Percentiles rank a stretch among this genome's conserved stretches.
phyloP scores from a whole-genome alignment of 2,329 filamentous ascomycete species.

The Colletotrichum ledebouriae region DNA sequence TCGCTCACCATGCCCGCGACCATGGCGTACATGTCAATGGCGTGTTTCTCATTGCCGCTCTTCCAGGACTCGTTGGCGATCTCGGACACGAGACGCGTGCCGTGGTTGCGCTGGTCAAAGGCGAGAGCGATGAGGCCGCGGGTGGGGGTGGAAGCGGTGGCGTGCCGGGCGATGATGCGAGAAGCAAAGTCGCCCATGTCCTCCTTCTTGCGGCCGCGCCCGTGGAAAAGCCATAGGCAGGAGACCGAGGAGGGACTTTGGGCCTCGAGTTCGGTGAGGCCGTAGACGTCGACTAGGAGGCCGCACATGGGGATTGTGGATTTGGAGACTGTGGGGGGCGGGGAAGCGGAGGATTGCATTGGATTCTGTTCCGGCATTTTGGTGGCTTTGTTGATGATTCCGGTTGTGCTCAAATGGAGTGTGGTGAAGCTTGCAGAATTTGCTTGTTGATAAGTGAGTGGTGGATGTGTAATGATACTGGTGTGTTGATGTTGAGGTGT shows the following conservation, averaged over 20 bases:
- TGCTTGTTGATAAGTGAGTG: neutral
- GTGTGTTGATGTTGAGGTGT: neutral
- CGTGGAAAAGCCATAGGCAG: conserved; percentile 93
- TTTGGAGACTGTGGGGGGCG: conserved; percentile 68
- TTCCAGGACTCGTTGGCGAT: conserved; percentile 84
- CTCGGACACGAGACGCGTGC: conserved; percentile 75
- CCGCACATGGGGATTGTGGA: conserved; percentile 81
- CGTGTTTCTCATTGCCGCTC: conserved; percentile 83
- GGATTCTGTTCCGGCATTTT: conserved; percentile 45
- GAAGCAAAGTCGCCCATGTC: conserved; percentile 82
- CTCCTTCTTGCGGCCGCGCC: conserved; percentile 76
- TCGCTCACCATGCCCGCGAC: conserved; percentile 83
- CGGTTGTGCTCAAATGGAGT: neutral
- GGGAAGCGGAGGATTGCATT: conserved; percentile 52
- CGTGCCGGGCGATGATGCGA: conserved; percentile 69
- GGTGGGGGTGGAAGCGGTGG: conserved; percentile 42
- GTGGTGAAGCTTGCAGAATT: neutral
- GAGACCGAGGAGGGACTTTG: conserved; percentile 68
- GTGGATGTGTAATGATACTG: neutral
- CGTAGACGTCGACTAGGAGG: conserved; percentile 83
- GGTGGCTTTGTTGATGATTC: neutral
- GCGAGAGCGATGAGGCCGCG: conserved; percentile 82
- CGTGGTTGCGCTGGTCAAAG: conserved; percentile 96
- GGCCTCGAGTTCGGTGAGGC: conserved; percentile 76
- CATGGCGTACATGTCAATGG: conserved; percentile 90